Percentiles rank a stretch among this genome's conserved stretches.
These are phyloP conservation scores for Fistulinella staudtii DNA, from an alignment of 1,284 basidiomycete genomes.

Conservation along the genomic window DNA sequence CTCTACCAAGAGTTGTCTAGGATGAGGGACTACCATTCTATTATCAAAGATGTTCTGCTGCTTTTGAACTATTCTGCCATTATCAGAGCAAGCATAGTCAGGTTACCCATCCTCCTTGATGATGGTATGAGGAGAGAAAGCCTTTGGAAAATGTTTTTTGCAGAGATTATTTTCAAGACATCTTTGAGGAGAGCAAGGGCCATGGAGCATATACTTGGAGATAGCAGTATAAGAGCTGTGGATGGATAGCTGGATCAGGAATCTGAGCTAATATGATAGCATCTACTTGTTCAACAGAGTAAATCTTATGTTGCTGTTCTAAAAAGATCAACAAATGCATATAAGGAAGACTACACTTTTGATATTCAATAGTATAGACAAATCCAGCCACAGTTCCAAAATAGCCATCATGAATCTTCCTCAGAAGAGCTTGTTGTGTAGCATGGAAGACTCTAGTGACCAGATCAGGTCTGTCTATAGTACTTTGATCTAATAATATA, in stretches of 20 bases:
- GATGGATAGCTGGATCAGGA: neutral
- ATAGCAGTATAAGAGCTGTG: neutral
- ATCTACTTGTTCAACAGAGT: conserved; percentile 1
- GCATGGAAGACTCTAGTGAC: conserved; percentile 43
- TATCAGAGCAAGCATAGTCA: conserved; percentile 9
- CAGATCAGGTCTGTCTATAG: conserved; percentile 44
- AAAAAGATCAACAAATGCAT: conserved; percentile 34
- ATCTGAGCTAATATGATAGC: conserved; percentile 9
- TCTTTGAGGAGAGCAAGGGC: conserved; percentile 7
- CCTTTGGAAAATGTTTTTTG: conserved; percentile 7
- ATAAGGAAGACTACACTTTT: conserved; percentile 6
- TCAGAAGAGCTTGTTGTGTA: conserved; percentile 38
- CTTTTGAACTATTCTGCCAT: conserved; percentile 9
- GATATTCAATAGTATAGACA: conserved; percentile 14
- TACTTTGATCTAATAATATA: conserved; percentile 27
- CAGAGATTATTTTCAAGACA: conserved; percentile 7
- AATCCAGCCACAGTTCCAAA: conserved; percentile 7
- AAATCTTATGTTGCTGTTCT: conserved; percentile 5
- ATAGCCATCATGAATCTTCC: conserved; percentile 14
- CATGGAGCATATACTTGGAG: conserved; percentile 11
- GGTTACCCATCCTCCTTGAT: conserved; percentile 14
- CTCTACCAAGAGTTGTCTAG: conserved; percentile 7
- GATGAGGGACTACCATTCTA: conserved; percentile 3
- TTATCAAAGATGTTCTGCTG: conserved; percentile 1
- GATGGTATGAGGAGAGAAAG: neutral